Percentiles rank a stretch among this genome's conserved stretches.
These are phyloP conservation scores for Penicillium angulare DNA, from an alignment of 495 filamentous ascomycete genomes.

Conservation along the genomic window DNA sequence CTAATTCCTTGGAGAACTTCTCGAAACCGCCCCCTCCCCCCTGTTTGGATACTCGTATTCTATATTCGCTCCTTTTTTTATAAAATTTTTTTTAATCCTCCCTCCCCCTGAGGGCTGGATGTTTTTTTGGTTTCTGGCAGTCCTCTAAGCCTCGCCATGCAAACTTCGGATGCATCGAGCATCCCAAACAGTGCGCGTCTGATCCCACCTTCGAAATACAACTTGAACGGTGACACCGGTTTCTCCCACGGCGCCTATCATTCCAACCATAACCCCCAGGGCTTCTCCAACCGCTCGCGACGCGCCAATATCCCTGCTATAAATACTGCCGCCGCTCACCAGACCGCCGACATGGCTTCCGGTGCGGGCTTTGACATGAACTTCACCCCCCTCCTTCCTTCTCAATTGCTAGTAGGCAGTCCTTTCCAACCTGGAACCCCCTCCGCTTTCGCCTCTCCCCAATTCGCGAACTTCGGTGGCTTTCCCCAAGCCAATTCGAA, in stretches of 20 bases:
- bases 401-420: conserved; percentile 89
- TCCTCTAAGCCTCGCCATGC: conserved; percentile 67
- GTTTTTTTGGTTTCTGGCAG: neutral
- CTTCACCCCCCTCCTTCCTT: conserved; percentile 92
- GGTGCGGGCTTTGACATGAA: conserved; percentile 95
- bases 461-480: conserved; percentile 78
- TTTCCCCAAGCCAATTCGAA: conserved; percentile 70
- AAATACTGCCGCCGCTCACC: conserved; percentile 68
- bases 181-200: conserved; percentile 52
- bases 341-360: conserved; percentile 74
- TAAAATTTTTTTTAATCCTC: neutral
- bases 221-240: conserved; percentile 68
- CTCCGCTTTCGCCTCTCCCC: conserved; percentile 81
- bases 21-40: too few species aligned
- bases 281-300: conserved; percentile 79
- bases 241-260: conserved; percentile 90
- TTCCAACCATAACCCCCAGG: conserved; percentile 66
- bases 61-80: too few species aligned
- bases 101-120: neutral
- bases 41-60: too few species aligned
- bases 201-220: conserved; percentile 58
- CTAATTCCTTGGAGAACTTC: neutral
- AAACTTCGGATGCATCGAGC: conserved; percentile 67
- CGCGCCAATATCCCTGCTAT: conserved; percentile 86
- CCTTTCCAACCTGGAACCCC: conserved; percentile 96